Conservation (phyloP, 1,284 basidiomycete species). For the Pisolithus thermaeus region DNA sequence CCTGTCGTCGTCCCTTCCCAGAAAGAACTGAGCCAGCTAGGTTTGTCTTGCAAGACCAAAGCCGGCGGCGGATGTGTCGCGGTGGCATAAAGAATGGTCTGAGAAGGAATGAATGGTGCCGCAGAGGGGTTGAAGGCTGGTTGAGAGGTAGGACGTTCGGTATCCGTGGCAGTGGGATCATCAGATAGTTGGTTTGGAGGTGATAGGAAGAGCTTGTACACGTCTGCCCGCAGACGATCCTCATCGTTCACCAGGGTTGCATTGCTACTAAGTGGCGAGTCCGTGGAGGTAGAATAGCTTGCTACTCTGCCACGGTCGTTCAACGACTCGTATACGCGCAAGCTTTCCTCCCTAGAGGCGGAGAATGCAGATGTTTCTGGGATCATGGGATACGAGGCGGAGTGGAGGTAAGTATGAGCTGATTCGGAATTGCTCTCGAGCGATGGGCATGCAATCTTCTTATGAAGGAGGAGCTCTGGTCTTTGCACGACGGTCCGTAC, state of each 20-base stretch:
- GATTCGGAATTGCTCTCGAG: too few species aligned
- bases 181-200: neutral
- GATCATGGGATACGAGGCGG: neutral
- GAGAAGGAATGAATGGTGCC: conserved; percentile 5
- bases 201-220: neutral
- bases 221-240: conserved; percentile 1
- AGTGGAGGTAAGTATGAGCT: neutral
- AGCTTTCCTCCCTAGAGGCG: neutral
- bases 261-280: conserved; percentile 5
- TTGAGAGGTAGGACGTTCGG: neutral
- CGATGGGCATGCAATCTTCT: too few species aligned
- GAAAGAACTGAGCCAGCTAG: neutral
- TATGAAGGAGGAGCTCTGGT: too few species aligned
- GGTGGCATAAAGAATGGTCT: neutral
- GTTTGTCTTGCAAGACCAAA: neutral
- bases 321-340: neutral
- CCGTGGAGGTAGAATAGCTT: neutral
- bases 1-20: neutral
- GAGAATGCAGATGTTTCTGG: neutral
- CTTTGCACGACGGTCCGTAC: too few species aligned
- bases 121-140: conserved; percentile 4
- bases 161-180: neutral
- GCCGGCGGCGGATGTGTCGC: neutral
- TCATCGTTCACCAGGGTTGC: conserved; percentile 3
- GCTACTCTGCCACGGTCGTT: neutral